phyloP scores from a whole-genome alignment of 345 rosid species.

The Sisymbrium irio region DNA sequence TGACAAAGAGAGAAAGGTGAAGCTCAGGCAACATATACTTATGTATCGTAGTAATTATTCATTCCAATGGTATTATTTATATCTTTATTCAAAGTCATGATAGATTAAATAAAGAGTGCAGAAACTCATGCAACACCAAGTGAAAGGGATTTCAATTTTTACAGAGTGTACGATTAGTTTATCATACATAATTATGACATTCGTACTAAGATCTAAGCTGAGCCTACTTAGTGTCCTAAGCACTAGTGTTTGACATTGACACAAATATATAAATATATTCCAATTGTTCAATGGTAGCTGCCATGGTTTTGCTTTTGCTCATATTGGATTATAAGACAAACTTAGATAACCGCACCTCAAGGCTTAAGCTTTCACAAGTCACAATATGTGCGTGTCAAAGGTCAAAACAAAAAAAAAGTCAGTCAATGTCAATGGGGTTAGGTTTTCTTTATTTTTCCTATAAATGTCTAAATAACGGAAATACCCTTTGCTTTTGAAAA shows the following conservation, averaged over 20 bases:
- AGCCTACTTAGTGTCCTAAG: background rate
- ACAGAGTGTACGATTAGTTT: background rate
- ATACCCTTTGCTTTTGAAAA: constrained; percentile 34
- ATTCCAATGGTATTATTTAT: background rate
- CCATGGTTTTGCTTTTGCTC: constrained; percentile 18
- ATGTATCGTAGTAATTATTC: background rate
- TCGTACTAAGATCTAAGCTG: constrained; percentile 9
- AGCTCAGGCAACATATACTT: background rate
- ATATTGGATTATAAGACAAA: constrained; percentile 9
- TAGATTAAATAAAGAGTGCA: background rate
- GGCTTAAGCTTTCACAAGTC: constrained; percentile 34
- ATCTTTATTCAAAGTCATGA: background rate
- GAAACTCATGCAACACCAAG: constrained; percentile 16
- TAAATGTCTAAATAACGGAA: constrained; percentile 32
- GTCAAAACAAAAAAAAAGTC: constrained; percentile 30
- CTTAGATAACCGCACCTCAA: constrained; percentile 37
- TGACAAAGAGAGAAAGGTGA: background rate
- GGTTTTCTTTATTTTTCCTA: constrained; percentile 20
- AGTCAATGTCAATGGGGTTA: constrained; percentile 38
- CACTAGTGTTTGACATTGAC: constrained; percentile 23
- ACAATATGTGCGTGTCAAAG: constrained; percentile 22
- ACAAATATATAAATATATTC: background rate
- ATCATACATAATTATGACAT: background rate
- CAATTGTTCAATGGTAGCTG: constrained; percentile 8
- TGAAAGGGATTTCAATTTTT: background rate